Percentiles rank a stretch among this genome's conserved stretches.
These are phyloP conservation scores for Penicillium olsonii DNA, from an alignment of 2,329 filamentous ascomycete species.

Conservation along the genomic window DNA sequence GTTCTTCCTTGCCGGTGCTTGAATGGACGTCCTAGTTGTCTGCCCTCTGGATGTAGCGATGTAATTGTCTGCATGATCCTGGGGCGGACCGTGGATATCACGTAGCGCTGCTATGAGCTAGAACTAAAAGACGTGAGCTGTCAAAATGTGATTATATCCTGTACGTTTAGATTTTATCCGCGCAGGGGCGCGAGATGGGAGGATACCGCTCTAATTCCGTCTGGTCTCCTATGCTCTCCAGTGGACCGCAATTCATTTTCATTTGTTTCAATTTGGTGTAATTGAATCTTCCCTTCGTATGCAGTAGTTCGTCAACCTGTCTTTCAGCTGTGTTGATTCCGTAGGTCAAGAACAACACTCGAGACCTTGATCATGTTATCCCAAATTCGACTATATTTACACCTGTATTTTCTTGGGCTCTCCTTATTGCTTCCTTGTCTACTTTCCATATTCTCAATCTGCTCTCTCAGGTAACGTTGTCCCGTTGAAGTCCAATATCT, in stretches of 20 bases:
- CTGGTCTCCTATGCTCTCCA: constrained; percentile 30
- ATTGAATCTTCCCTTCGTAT: neutral
- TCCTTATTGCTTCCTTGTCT: too few relatives aligned
- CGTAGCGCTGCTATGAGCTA: constrained; percentile 9
- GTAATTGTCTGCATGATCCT: constrained; percentile 18
- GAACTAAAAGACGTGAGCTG: constrained; percentile 20
- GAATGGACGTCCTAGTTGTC: constrained; percentile 16
- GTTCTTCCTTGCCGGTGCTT: constrained; percentile 29
- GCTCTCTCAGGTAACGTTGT: too few relatives aligned
- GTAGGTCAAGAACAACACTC: too few relatives aligned
- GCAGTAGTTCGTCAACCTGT: too few relatives aligned
- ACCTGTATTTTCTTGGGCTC: too few relatives aligned
- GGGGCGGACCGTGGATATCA: constrained; percentile 8
- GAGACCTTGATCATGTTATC: too few relatives aligned
- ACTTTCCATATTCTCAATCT: too few relatives aligned
- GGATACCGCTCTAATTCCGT: constrained; percentile 29
- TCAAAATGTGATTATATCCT: constrained; percentile 44
- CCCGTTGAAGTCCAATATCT: too few relatives aligned
- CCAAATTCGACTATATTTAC: too few relatives aligned
- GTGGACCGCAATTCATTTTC: constrained; percentile 36
- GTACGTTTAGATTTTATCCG: constrained; percentile 44
- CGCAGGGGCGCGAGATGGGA: constrained; percentile 32
- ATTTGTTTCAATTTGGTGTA: constrained; percentile 28
- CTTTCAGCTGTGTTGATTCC: too few relatives aligned
- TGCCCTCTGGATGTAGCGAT: constrained; percentile 33